Percentiles rank a stretch among this genome's conserved stretches.
phyloP scores from a whole-genome alignment of 768 basidiomycete species.

The Phylloporus sp. region DNA sequence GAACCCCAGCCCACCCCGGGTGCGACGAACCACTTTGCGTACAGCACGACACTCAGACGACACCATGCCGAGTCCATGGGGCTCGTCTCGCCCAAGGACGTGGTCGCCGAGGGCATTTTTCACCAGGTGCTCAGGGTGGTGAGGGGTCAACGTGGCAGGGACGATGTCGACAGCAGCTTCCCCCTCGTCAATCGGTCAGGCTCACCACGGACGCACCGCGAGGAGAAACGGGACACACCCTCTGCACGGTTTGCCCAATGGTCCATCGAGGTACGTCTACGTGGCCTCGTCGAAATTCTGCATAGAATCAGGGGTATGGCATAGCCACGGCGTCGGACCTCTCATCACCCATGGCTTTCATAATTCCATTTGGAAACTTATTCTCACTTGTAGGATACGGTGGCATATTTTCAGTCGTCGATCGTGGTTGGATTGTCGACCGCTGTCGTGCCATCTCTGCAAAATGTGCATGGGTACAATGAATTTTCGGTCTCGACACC shows the following conservation, averaged over 20 bases:
- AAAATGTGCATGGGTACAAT: slow-evolving; percentile 79
- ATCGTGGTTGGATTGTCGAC: slow-evolving; percentile 57
- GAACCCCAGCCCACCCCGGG: slow-evolving; percentile 58
- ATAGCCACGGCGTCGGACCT: too few relatives aligned
- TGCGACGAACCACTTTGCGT: slow-evolving; percentile 74
- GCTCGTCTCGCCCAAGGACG: slow-evolving; percentile 39
- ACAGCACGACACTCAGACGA: slow-evolving; percentile 74
- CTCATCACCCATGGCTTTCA: too few relatives aligned
- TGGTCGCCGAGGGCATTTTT: slow-evolving; percentile 49
- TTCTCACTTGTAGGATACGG: slow-evolving; percentile 54
- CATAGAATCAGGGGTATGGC: slow-evolving; percentile 11
- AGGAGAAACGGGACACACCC: slow-evolving; percentile 44
- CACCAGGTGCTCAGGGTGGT: slow-evolving; percentile 36
- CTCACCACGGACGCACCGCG: slow-evolving; percentile 20
- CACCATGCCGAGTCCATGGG: slow-evolving; percentile 48
- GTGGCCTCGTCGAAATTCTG: slow-evolving; percentile 5
- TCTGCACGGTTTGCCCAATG: slow-evolving; percentile 67
- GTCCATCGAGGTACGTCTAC: slow-evolving; percentile 54
- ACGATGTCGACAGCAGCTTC: slow-evolving; percentile 39
- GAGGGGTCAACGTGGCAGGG: slow-evolving; percentile 22
- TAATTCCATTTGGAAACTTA: not conserved
- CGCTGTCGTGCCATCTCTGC: slow-evolving; percentile 58
- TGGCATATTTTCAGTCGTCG: slow-evolving; percentile 67
- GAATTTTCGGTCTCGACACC: slow-evolving; percentile 86
- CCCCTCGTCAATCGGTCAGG: slow-evolving; percentile 24